These are phyloP conservation scores for Sarocladium brachiariae DNA, from an alignment of 2,329 filamentous ascomycete species.

Conservation along the genomic window DNA sequence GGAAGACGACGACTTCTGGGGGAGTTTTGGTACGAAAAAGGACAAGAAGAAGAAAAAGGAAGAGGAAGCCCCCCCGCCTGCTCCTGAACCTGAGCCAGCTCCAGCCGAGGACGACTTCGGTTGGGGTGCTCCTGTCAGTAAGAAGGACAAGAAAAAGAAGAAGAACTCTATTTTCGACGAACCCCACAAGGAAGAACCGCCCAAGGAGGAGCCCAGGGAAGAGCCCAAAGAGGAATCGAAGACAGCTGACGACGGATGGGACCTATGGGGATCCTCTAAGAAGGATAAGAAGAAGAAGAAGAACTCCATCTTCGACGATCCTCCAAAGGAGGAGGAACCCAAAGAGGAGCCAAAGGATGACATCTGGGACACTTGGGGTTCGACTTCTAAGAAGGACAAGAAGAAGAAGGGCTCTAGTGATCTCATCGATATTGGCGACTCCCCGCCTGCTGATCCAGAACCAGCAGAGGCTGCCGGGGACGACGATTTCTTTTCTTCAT, in stretches of 20 bases:
- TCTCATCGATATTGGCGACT: constrained; percentile 29
- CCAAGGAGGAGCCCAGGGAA: constrained; percentile 12
- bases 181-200: constrained; percentile 14
- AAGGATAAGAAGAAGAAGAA: constrained; percentile 24
- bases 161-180: constrained; percentile 17
- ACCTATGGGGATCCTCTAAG: constrained; percentile 20
- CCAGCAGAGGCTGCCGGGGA: constrained; percentile 27
- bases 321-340: constrained; percentile 15
- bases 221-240: constrained; percentile 11
- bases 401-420: constrained; percentile 33
- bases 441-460: constrained; percentile 21
- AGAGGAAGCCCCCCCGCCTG: constrained; percentile 13
- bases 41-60: constrained; percentile 23
- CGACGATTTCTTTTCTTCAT: constrained; percentile 50
- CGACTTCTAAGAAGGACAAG: constrained; percentile 29
- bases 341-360: constrained; percentile 15
- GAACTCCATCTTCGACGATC: constrained; percentile 15
- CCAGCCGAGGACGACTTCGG: constrained; percentile 13
- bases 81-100: constrained; percentile 16
- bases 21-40: constrained; percentile 20
- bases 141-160: constrained; percentile 26
- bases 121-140: constrained; percentile 18
- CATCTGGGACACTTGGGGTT: constrained; percentile 11
- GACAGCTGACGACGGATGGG: constrained; percentile 17
- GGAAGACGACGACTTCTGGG: constrained; percentile 20